Evolutionary conservation across 352 stramenopile species (phyloP).

Genomic region (Pythium coloratum): DNA sequence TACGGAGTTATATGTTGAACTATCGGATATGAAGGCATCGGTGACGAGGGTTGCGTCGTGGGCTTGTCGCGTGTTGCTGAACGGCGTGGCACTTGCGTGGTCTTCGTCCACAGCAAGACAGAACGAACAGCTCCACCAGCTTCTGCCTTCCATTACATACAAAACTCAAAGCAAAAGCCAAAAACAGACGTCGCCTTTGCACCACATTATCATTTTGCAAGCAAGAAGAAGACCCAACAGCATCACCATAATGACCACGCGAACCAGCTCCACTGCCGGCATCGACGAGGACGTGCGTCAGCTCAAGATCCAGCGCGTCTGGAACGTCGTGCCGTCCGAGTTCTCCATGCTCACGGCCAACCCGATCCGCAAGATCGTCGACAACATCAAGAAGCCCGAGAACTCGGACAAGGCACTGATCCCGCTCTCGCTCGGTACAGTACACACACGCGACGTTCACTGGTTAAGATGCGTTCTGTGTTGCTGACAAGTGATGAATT

Average conservation of each 20-base stretch:
- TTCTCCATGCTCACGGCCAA: slow-evolving; percentile 82
- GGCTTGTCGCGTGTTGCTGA: slow-evolving; percentile 18
- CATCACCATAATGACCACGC: slow-evolving; percentile 44
- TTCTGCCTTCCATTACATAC: slow-evolving; percentile 3
- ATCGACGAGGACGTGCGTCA: slow-evolving; percentile 31
- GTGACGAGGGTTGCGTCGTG: slow-evolving; percentile 29
- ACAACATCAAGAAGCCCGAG: slow-evolving; percentile 91
- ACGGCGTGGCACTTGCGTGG: slow-evolving; percentile 1
- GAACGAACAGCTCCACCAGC: slow-evolving; percentile 14
- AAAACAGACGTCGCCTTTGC: background rate
- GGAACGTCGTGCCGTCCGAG: slow-evolving; percentile 67
- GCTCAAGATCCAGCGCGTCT: slow-evolving; percentile 52
- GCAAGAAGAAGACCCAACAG: background rate
- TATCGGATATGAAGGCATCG: slow-evolving; percentile 5
- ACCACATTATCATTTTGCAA: background rate
- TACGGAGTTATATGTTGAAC: slow-evolving; percentile 20
- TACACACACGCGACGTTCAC: no score
- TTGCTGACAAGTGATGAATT: slow-evolving; percentile 7
- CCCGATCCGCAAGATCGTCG: slow-evolving; percentile 94
- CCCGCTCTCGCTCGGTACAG: slow-evolving; percentile 86
- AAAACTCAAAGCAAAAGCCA: background rate
- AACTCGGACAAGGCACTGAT: slow-evolving; percentile 91
- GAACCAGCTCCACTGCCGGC: slow-evolving; percentile 34
- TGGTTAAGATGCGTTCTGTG: background rate
- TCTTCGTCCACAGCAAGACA: slow-evolving; percentile 23